Base-by-base conservation (phyloP, 2,329 filamentous ascomycete species). In the Dothistroma pini region DNA sequence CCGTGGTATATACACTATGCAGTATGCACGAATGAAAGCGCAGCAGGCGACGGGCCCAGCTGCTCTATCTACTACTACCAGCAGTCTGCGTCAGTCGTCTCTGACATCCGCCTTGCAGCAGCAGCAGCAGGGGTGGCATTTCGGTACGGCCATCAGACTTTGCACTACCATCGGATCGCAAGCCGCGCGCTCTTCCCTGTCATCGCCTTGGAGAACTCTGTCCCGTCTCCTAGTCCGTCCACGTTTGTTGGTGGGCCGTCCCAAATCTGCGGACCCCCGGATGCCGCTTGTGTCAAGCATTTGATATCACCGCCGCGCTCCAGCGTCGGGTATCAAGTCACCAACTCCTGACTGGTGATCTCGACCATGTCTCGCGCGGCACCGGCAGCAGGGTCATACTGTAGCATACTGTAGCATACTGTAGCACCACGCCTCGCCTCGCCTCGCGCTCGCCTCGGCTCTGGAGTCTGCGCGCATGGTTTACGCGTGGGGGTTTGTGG, bases 271-370 rank as follows among this genome's bases (percentile, higher is more conserved):
- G 41, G 41, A 3, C 41, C 2, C 41, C 16, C 41, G 41, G 41
- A 51, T 51, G 19, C 21, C 48, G 21, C 29, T 32, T 32, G 48
- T 32, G 22, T 51, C 48, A 6, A 25, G 48, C 48, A 19, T 51
- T 51, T 51, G 48, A 31, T 29, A 12, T 51, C 12, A 51, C 25
- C 48, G 14, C 12, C 12, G n/a, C 3, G 10, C 44, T 9, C 22
- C 44, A 21, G 22, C 47, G 49, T 53, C n/a, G 51, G 51, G 51
- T 53, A 53, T 35, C 51, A 21, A n/a, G 29, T 53, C 48, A 53
- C n/a, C 51, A 21, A n/a, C 51, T 53, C 48, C 48, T 51, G 48
- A 51, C 44, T 51, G 29, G 8, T 10, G 12, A 51, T 51, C 25
- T 25, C 25, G 48, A 31, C 48, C 48, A 14, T 51, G 48, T 32